Conservation (phyloP, 768 basidiomycete species). For the Kwoniella sp. region DNA sequence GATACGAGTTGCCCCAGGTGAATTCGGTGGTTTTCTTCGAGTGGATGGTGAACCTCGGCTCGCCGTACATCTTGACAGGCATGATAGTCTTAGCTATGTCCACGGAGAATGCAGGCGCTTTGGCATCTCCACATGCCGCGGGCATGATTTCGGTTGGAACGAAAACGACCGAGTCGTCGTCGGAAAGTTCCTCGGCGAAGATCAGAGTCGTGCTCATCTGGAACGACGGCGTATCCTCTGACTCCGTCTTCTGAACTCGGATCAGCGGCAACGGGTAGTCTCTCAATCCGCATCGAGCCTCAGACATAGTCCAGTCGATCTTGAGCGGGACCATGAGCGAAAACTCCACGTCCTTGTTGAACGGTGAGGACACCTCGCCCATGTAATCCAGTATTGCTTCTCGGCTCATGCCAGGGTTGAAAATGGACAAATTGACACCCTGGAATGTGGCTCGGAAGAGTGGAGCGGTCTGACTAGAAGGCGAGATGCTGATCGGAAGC, state of each 20-base stretch:
- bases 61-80: constrained; percentile 89
- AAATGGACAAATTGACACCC: constrained; percentile 59
- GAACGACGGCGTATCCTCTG: constrained; percentile 53
- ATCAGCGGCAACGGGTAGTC: constrained; percentile 86
- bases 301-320: constrained; percentile 62
- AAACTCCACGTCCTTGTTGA: constrained; percentile 68
- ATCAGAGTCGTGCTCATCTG: constrained; percentile 69
- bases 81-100: constrained; percentile 83
- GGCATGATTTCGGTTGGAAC: constrained; percentile 64
- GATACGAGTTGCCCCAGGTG: constrained; percentile 84
- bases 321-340: constrained; percentile 79
- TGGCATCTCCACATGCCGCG: constrained; percentile 56
- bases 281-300: constrained; percentile 64
- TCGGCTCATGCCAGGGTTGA: constrained; percentile 60
- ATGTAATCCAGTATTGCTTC: constrained; percentile 53
- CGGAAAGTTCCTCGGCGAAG: constrained; percentile 80
- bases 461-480: constrained; percentile 55
- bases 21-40: constrained; percentile 66
- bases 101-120: constrained; percentile 58
- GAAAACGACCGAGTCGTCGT: constrained; percentile 65
- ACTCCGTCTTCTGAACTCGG: constrained; percentile 57
- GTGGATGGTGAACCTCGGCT: constrained; percentile 65
- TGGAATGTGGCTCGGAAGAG: constrained; percentile 65
- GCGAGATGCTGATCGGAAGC: constrained; percentile 50
- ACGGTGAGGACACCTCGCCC: constrained; percentile 61